Percentiles rank a stretch among this genome's conserved stretches.
phyloP scores from a whole-genome alignment of 768 basidiomycete genomes.

The Lactarius evosmus region DNA sequence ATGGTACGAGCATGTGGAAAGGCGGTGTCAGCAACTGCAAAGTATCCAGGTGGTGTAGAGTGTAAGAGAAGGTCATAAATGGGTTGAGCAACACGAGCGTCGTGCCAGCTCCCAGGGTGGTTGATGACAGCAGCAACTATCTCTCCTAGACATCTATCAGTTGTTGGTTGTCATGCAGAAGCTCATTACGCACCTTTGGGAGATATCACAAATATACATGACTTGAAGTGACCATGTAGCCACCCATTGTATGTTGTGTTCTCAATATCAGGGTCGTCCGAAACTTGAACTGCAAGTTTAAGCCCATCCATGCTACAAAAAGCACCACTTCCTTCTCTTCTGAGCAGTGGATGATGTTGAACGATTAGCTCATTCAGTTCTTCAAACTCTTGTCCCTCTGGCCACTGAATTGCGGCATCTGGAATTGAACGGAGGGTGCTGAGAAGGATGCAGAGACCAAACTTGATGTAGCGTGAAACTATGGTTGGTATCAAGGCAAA shows the following conservation, averaged over 20 bases:
- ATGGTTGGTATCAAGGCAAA: constrained; percentile 44
- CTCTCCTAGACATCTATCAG: constrained; percentile 36
- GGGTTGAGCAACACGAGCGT: constrained; percentile 40
- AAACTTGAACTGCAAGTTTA: constrained; percentile 1
- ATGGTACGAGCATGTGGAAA: constrained; percentile 42
- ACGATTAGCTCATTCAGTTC: no score
- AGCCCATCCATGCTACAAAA: constrained; percentile 8
- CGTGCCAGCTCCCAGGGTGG: constrained; percentile 50
- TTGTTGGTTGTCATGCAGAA: not conserved
- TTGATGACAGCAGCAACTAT: constrained; percentile 40
- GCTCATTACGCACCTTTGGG: constrained; percentile 29
- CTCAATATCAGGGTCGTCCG: constrained; percentile 2
- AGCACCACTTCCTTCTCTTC: not conserved
- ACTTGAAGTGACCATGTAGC: not conserved
- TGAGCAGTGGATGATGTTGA: no score
- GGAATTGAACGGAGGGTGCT: constrained; percentile 24
- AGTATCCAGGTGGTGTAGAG: constrained; percentile 41
- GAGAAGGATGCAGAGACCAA: constrained; percentile 36
- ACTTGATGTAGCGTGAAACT: constrained; percentile 37
- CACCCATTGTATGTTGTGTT: not conserved
- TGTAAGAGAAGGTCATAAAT: constrained; percentile 39
- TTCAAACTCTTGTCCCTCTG: not conserved
- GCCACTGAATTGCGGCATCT: not conserved
- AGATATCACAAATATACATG: constrained; percentile 11
- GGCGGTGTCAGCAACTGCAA: constrained; percentile 45